A percentile compares a stretch with the other conserved stretches of the same genome.
Conservation (phyloP, 345 rosid species). For the Salix dunnii region DNA sequence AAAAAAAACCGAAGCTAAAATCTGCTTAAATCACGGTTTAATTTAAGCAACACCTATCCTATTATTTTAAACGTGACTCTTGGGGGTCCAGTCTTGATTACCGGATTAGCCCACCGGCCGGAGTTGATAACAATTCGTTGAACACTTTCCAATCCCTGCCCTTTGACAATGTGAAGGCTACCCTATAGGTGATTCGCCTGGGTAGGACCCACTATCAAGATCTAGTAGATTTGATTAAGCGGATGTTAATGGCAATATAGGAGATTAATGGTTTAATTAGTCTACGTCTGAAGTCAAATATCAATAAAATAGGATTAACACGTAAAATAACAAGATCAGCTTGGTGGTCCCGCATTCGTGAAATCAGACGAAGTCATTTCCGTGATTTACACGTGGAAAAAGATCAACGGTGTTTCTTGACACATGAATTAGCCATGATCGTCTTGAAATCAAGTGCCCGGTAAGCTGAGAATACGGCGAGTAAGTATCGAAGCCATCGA, state of each 20-base stretch:
- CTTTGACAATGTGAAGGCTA: slow-evolving; percentile 10
- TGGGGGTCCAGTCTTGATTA: too few species aligned
- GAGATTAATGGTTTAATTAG: slow-evolving; percentile 1
- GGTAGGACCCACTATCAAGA: background rate
- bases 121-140: too few species aligned
- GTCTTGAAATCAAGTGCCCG: slow-evolving; percentile 1
- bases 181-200: background rate
- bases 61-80: too few species aligned
- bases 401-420: background rate
- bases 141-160: background rate
- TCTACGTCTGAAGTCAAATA: background rate
- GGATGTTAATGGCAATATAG: background rate
- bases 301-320: background rate
- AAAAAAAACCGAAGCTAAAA: too few species aligned
- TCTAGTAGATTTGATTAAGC: background rate
- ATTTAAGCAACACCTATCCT: too few species aligned
- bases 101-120: too few species aligned
- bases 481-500: slow-evolving; percentile 47
- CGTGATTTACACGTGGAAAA: slow-evolving; percentile 13
- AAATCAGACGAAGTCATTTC: background rate
- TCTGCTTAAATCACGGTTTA: too few species aligned
- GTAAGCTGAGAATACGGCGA: slow-evolving; percentile 38
- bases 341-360: background rate
- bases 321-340: background rate
- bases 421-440: background rate